Evolutionary conservation across 2,329 filamentous ascomycete genomes (phyloP), one percentile per base, ranked within the genome.

Genomic region (Annulohypoxylon truncatum): DNA sequence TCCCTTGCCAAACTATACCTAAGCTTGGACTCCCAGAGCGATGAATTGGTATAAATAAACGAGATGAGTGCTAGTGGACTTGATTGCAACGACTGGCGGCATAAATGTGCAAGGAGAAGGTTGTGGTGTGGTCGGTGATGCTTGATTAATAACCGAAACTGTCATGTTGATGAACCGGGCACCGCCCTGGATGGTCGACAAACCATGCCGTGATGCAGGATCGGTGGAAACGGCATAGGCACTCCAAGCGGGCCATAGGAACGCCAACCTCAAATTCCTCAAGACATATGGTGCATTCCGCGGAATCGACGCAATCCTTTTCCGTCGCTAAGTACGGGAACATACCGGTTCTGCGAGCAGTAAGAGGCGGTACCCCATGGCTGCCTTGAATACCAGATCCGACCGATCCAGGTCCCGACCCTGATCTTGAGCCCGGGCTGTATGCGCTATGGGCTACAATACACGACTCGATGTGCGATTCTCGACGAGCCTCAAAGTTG

Each of bases 201-300:
- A 89, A 90, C 89, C 89, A 91, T 6, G 84, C 83, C 35, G 81
- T 80, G 67, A 90, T 90, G 74, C 89, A 91, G 18, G 79, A 76
- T 46, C 82, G 77, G 73, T 91, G 89, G 72, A 90, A 91, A 15
- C 87, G 83, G 74, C 89, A 91, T 24, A 91, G 81, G 71, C 89
- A 91, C 77, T 90, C 89, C 50, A 91, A 77, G 44, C 89, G 81
- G n/a, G 86, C 88, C 88, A 91, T 90, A 24, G 82, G 77, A 26
- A 85, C 83, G 1, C 88, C 88, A 0, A 85, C 86, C 63, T 87
- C 83, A 66, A 89, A 90, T 74, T 90, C 88, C 71, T 90, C 89
- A 2, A 91, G 80, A 70, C 89, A 91, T 53, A 91, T 90, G 4
- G 87, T 90, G 74, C 88, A 90, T 77, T 91, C 89, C 2, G 87